A percentile compares a stretch with the other conserved stretches of the same genome.
These are phyloP conservation scores for Podila epicladia DNA, from an alignment of 192 early-diverging fungal genomes.

Conservation along the genomic window DNA sequence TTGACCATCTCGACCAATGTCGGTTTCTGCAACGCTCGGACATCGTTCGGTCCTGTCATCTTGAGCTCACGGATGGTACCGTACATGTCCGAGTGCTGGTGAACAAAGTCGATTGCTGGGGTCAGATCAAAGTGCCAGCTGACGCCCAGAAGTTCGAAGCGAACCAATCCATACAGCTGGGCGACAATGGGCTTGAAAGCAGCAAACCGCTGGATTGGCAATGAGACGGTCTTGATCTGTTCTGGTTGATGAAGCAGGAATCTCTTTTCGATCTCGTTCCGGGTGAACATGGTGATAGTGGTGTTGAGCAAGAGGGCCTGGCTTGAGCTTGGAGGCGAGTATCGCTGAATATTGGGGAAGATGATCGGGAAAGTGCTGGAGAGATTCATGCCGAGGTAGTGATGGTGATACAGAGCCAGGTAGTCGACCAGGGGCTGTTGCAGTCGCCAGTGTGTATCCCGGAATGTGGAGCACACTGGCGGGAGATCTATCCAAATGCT, in stretches of 20 bases:
- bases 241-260: constrained; percentile 27
- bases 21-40: constrained; percentile 22
- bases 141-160: constrained; percentile 34
- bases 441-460: not conserved
- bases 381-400: constrained; percentile 34
- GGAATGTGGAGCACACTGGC: constrained; percentile 17
- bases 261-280: constrained; percentile 30
- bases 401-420: constrained; percentile 25
- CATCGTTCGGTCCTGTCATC: constrained; percentile 35
- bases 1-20: constrained; percentile 12
- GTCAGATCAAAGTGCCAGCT: constrained; percentile 34
- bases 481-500: constrained; percentile 28
- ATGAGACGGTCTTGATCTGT: constrained; percentile 12
- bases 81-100: constrained; percentile 10
- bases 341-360: constrained; percentile 39
- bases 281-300: constrained; percentile 40
- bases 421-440: constrained; percentile 33
- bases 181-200: constrained; percentile 12
- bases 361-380: constrained; percentile 35
- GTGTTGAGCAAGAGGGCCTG: not conserved
- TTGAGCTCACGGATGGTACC: constrained; percentile 38
- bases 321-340: not conserved
- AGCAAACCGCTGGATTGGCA: constrained; percentile 23
- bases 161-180: constrained; percentile 11
- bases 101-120: constrained; percentile 19